Percentiles rank a stretch among this genome's conserved stretches.
Conservation (phyloP, 345 rosid species). For the Dimocarpus longan region DNA sequence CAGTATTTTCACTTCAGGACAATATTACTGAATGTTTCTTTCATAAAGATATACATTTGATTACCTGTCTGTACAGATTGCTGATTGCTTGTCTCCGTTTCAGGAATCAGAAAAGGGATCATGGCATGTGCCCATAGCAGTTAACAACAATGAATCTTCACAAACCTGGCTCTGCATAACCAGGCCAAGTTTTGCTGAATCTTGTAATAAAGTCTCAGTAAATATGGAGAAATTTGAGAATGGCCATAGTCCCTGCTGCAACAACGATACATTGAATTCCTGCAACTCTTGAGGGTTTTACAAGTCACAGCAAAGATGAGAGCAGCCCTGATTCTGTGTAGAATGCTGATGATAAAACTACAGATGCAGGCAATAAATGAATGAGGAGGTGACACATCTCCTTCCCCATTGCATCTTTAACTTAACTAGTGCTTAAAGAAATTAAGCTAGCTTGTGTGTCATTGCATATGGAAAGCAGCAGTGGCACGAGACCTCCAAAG, state of each 20-base stretch:
- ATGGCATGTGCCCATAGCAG: slow-evolving; percentile 76
- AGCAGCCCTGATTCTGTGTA: slow-evolving; percentile 9
- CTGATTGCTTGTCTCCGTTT: slow-evolving; percentile 9
- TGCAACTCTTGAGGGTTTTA: slow-evolving; percentile 9
- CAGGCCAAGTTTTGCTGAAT: slow-evolving; percentile 27
- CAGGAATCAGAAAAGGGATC: slow-evolving; percentile 91
- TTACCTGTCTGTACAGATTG: neutral
- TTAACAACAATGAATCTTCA: slow-evolving; percentile 29
- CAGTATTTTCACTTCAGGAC: neutral
- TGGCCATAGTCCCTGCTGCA: slow-evolving; percentile 15
- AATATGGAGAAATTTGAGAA: slow-evolving; percentile 23
- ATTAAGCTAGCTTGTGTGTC: neutral
- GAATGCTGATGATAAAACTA: slow-evolving; percentile 6
- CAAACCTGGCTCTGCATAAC: slow-evolving; percentile 72
- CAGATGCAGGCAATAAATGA: neutral
- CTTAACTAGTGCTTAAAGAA: neutral
- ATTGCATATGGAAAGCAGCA: neutral
- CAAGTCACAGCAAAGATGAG: slow-evolving; percentile 5
- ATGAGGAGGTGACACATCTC: neutral
- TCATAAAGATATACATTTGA: neutral
- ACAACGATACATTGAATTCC: neutral
- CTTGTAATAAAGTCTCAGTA: slow-evolving; percentile 20
- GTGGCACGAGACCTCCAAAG: neutral
- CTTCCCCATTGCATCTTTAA: neutral
- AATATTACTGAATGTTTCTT: neutral